Percentiles rank a stretch among this genome's conserved stretches.
Evolutionary conservation across 768 basidiomycete genomes (phyloP).

Genomic region (Leccinum boreale): DNA sequence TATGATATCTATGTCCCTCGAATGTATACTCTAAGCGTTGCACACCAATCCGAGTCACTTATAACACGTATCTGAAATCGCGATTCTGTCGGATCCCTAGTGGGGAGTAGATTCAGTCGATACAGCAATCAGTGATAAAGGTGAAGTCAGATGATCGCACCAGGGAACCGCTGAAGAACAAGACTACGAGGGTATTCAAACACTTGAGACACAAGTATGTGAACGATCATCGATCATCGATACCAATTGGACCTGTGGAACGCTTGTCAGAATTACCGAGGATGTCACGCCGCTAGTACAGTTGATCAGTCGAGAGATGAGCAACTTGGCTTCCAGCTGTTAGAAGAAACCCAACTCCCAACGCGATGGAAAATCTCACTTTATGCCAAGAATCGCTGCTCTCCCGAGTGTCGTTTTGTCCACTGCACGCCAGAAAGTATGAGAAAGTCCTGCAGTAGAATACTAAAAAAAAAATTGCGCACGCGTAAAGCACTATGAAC

Average conservation of each 20-base stretch:
- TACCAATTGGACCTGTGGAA: conserved; percentile 62
- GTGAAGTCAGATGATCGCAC: not conserved
- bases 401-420: conserved; percentile 71
- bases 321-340: conserved; percentile 46
- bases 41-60: not conserved
- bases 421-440: conserved; percentile 39
- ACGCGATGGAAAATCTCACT: conserved; percentile 34
- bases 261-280: not conserved
- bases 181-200: conserved; percentile 78
- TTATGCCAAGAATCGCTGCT: conserved; percentile 67
- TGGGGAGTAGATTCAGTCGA: no score
- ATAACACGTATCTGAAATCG: conserved; percentile 71
- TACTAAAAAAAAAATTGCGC: not conserved
- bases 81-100: conserved; percentile 46
- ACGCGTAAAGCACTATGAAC: conserved; percentile 53
- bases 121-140: not conserved
- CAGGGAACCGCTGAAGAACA: conserved; percentile 63
- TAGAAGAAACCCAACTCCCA: not conserved
- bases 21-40: not conserved
- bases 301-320: conserved; percentile 58
- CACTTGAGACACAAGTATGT: conserved; percentile 32
- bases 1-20: no score
- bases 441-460: not conserved
- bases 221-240: not conserved
- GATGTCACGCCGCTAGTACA: not conserved